Conservation (phyloP, 805 yeast species). For the Wickerhamomyces queroliae region DNA sequence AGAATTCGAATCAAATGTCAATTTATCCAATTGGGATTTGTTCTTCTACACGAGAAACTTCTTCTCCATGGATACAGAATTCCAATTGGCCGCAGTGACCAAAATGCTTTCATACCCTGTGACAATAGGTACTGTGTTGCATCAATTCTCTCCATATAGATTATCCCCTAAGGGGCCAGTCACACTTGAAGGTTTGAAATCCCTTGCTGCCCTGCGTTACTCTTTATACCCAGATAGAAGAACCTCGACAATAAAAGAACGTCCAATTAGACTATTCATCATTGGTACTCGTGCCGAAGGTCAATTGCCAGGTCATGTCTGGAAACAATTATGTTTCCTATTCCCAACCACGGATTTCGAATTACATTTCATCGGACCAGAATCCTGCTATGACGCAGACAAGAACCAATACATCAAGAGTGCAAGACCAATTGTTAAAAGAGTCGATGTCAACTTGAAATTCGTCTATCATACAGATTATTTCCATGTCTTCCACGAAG, state of each 20-base stretch:
- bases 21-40: conserved; percentile 85
- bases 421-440: conserved; percentile 61
- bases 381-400: conserved; percentile 71
- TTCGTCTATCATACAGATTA: conserved; percentile 83
- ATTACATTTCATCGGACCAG: conserved; percentile 92
- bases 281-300: conserved; percentile 93
- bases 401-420: conserved; percentile 53
- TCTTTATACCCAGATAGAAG: conserved; percentile 68
- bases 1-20: conserved; percentile 67
- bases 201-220: conserved; percentile 87
- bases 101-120: conserved; percentile 91
- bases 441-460: conserved; percentile 68
- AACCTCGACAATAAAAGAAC: conserved; percentile 61
- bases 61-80: conserved; percentile 95
- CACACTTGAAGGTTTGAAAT: conserved; percentile 88
- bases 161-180: conserved; percentile 81
- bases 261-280: conserved; percentile 86
- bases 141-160: conserved; percentile 80
- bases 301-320: conserved; percentile 87
- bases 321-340: conserved; percentile 87
- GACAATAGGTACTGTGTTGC: conserved; percentile 79
- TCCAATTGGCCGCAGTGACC: conserved; percentile 91
- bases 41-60: conserved; percentile 89
- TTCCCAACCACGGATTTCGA: conserved; percentile 83
- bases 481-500: conserved; percentile 86